phyloP scores from a whole-genome alignment of 345 rosid genomes.

The Boechera retrofracta region DNA sequence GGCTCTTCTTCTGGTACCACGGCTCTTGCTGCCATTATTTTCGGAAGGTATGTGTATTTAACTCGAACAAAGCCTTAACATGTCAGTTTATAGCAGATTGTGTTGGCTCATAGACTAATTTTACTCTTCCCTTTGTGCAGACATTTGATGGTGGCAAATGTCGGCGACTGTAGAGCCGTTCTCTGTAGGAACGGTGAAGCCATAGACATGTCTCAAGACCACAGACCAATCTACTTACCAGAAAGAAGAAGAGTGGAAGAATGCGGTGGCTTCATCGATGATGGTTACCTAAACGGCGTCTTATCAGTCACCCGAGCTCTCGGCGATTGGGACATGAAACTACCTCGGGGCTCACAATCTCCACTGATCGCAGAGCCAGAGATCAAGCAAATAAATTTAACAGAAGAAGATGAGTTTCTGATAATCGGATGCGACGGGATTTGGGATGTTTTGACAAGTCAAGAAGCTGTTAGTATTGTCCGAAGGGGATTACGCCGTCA shows the following conservation, averaged over 20 bases:
- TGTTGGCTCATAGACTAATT: conserved; percentile 6
- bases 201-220: conserved; percentile 82
- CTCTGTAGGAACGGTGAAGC: conserved; percentile 78
- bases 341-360: conserved; percentile 60
- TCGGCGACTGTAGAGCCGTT: conserved; percentile 90
- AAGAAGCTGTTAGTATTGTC: conserved; percentile 62
- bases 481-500: background rate
- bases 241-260: conserved; percentile 74
- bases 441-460: conserved; percentile 87
- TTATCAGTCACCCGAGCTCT: conserved; percentile 83
- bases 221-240: conserved; percentile 63
- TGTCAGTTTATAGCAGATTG: too few species aligned
- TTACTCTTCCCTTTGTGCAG: conserved; percentile 44
- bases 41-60: conserved; percentile 44
- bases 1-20: conserved; percentile 87
- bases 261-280: conserved; percentile 65
- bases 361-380: conserved; percentile 47
- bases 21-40: conserved; percentile 71
- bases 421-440: background rate
- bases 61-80: background rate
- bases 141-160: conserved; percentile 80
- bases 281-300: conserved; percentile 76
- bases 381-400: background rate
- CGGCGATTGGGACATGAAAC: conserved; percentile 95
- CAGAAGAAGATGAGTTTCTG: background rate